Evolutionary conservation across 139 green algal genomes (phyloP).

Genomic region (Tetradesmus lagerheimii): DNA sequence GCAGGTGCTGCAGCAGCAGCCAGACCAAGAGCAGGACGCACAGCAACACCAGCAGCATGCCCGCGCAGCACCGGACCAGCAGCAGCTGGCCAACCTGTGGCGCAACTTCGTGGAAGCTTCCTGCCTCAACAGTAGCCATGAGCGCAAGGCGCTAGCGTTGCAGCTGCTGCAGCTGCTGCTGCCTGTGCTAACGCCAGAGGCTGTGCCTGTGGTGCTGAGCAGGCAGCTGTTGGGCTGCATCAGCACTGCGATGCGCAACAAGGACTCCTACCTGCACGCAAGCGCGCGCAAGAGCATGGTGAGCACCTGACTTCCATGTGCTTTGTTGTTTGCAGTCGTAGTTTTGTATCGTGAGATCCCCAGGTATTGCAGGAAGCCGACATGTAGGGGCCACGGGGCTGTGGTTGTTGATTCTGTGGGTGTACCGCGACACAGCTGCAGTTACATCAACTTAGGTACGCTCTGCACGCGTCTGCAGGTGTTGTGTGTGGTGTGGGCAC

Average conservation of each 20-base stretch:
- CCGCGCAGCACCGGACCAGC: neutral
- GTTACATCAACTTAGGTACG: too few species aligned
- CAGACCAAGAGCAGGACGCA: neutral
- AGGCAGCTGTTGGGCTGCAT: constrained; percentile 68
- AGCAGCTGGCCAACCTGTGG: constrained; percentile 55
- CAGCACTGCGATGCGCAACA: constrained; percentile 48
- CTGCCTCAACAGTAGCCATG: constrained; percentile 70
- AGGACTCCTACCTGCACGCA: constrained; percentile 73
- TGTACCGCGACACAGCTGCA: too few species aligned
- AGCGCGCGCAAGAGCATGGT: constrained; percentile 67
- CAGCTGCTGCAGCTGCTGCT: constrained; percentile 80
- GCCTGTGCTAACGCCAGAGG: constrained; percentile 49
- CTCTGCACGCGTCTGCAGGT: too few species aligned
- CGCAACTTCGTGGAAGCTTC: constrained; percentile 66
- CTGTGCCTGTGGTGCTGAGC: constrained; percentile 62
- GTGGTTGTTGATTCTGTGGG: too few species aligned
- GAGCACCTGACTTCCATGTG: neutral
- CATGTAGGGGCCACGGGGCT: neutral
- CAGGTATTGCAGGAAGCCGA: neutral
- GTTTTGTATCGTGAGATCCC: too few species aligned
- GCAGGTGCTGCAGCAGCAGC: constrained; percentile 12
- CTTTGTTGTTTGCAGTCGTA: neutral
- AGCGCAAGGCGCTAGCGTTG: constrained; percentile 81
- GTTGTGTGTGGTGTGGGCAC: too few species aligned
- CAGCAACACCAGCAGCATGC: constrained; percentile 13